Percentiles rank a stretch among this genome's conserved stretches.
Evolutionary conservation across 129 eudicot genomes (phyloP).

Genomic region (Flaveria trinervia): DNA sequence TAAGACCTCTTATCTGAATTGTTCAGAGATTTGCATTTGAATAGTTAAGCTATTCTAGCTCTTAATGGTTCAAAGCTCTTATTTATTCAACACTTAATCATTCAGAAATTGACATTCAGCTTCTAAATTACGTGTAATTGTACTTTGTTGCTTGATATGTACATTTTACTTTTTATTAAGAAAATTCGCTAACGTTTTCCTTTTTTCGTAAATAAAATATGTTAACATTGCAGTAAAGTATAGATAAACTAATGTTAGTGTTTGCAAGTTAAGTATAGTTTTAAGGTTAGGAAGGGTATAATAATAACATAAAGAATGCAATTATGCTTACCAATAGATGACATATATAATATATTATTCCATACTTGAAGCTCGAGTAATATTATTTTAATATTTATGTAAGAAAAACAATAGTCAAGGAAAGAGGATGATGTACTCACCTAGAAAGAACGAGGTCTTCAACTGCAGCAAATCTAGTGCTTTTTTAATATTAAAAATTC

Average conservation of each 20-base stretch:
- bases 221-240: neutral
- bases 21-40: no score
- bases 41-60: no score
- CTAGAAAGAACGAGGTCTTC: conserved; percentile 53
- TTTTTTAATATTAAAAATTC: conserved; percentile 31
- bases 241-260: neutral
- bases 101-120: no score
- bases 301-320: neutral
- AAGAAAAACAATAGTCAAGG: conserved; percentile 61
- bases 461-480: conserved; percentile 73
- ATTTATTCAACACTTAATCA: no score
- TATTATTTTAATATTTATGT: conserved; percentile 26
- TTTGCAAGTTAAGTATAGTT: neutral
- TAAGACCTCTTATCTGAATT: no score
- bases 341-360: conserved; percentile 40
- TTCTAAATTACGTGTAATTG: neutral
- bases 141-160: neutral
- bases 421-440: conserved; percentile 68
- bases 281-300: neutral
- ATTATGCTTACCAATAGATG: neutral
- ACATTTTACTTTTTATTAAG: neutral
- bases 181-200: neutral
- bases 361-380: conserved; percentile 34
- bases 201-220: neutral
- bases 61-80: no score